Base-by-base conservation (phyloP, 768 basidiomycete species). In the Boletus tomentosulus region DNA sequence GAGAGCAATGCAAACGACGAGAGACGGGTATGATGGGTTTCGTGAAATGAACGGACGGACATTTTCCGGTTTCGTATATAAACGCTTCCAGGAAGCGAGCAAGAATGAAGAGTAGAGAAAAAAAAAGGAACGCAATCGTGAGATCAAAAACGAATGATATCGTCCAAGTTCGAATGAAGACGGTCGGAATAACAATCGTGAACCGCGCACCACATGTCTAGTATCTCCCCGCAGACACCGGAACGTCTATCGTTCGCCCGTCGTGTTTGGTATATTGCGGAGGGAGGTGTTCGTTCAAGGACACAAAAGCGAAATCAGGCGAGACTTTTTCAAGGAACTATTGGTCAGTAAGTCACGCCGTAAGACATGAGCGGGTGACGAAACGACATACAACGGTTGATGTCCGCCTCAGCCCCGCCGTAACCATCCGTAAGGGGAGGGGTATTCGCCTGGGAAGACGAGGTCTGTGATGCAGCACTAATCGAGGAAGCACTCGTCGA, bases 221-320 rank as follows among this genome's bases (percentile, higher is more conserved):
- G 50, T 46, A 64, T 57, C 68, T 57, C 62, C 58, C 62, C 59
- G 53, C 64, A 53, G 56, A 46, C 44, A 44, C 49, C 49, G 53
- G 59, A 38, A 55, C 61, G 53, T 66, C 66, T 72, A 83, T 64
- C 78, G 76, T 62, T 80, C 82, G 59, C 76, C 76, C 42, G 76
- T 64, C 55, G 76, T 69, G 63, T 57, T 86, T 85, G 73, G 73
- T 78, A 76, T 84, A 85, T 62, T 81, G 78, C 61, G 78, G 76
- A 50, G 82, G 78, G 53, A 88, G 71, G 65, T 89, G 85, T 68
- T 88, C 87, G 71, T 84, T 87, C 86, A 89, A 86, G 64, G 80
- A 77, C 65, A 89, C 87, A 74, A 83, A 90, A 56, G 86, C 89
- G 76, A 88, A 89, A 78, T 89, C 87, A 72, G 88, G 88, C 65